Evolutionary conservation across 768 basidiomycete species (phyloP).

Genomic region (Lentinus brumalis): DNA sequence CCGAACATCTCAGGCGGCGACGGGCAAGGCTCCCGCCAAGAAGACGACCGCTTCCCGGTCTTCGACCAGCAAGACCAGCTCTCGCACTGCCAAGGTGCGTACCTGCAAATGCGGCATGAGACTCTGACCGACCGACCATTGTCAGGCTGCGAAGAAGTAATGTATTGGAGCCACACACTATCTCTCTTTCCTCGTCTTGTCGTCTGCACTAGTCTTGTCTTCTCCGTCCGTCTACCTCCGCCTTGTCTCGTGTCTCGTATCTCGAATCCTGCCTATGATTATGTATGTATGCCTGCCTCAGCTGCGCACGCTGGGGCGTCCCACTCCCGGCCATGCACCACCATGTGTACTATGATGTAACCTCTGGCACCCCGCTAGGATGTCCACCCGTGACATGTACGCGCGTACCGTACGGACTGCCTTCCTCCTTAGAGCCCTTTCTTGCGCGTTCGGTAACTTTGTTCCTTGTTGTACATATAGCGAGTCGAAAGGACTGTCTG

Average conservation of each 20-base stretch:
- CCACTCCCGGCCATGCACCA: not conserved
- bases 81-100: conserved; percentile 14
- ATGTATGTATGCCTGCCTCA: conserved; percentile 11
- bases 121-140: not conserved
- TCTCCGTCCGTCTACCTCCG: not conserved
- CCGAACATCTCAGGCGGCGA: conserved; percentile 11
- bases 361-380: not conserved
- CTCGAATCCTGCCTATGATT: conserved; percentile 8
- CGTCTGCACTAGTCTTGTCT: conserved; percentile 1
- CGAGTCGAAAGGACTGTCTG: not conserved
- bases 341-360: conserved; percentile 1
- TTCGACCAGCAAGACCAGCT: conserved; percentile 10
- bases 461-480: not conserved
- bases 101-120: not conserved
- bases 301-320: not conserved
- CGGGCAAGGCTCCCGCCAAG: conserved; percentile 15
- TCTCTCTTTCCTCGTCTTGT: not conserved
- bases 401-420: conserved; percentile 16
- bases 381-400: conserved; percentile 10
- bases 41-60: conserved; percentile 15
- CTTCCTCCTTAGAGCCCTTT: conserved; percentile 8
- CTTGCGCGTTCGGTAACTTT: not conserved
- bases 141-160: conserved; percentile 15
- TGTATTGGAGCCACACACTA: not conserved
- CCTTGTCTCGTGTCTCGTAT: not conserved